These are phyloP conservation scores for Amanita exitialis DNA, from an alignment of 768 basidiomycete species.

Conservation along the genomic window DNA sequence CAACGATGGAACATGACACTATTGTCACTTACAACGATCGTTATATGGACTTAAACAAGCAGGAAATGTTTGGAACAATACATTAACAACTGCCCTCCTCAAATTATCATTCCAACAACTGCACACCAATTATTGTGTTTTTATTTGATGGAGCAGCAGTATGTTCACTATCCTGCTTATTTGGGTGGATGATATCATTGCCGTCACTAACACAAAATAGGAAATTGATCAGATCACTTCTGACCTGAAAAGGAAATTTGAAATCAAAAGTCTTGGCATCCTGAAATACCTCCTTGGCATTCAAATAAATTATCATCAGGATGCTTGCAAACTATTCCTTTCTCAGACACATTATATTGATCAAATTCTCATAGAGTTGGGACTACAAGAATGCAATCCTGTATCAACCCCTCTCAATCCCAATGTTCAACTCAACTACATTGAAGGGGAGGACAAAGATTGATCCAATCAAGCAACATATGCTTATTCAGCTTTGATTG, in stretches of 20 bases:
- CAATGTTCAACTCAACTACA: no score
- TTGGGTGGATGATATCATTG: no score
- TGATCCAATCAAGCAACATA: slow-evolving; percentile 5
- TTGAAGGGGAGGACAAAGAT: neutral
- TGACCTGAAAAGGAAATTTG: neutral
- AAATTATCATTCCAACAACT: no score
- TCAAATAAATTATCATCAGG: neutral
- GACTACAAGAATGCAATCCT: no score
- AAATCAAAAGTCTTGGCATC: neutral
- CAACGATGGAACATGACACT: neutral
- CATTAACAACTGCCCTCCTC: no score
- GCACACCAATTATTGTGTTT: no score
- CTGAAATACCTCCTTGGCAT: neutral
- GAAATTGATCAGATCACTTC: neutral
- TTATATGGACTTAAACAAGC: no score
- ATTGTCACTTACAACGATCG: neutral
- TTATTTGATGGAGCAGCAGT: no score
- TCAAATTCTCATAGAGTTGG: neutral
- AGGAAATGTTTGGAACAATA: no score
- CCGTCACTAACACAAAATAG: no score
- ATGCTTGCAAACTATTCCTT: neutral
- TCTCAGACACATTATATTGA: neutral
- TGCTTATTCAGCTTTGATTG: slow-evolving; percentile 19
- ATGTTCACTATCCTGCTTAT: no score
- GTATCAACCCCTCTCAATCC: no score